Evolutionary conservation across 495 filamentous ascomycete species (phyloP).

Genomic region (Margaritispora aquatica): DNA sequence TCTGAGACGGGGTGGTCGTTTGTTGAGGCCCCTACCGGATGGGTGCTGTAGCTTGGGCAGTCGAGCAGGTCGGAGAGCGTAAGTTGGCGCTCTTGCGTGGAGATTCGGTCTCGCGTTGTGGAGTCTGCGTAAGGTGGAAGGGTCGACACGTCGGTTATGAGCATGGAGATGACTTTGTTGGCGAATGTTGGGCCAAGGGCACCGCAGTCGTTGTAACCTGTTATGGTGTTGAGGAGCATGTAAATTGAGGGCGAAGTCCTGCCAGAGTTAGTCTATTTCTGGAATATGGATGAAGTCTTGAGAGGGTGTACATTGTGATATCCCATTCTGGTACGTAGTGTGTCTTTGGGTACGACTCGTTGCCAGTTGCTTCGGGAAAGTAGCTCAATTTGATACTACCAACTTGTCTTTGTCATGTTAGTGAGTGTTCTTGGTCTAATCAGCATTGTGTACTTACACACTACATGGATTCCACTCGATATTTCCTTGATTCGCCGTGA

Average conservation of each 20-base stretch:
- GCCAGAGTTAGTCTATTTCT: neutral
- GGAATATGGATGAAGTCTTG: neutral
- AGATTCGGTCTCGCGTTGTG: neutral
- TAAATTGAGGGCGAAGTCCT: slow-evolving; percentile 37
- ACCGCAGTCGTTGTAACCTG: slow-evolving; percentile 10
- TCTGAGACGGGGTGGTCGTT: slow-evolving; percentile 7
- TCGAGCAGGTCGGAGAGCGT: slow-evolving; percentile 9
- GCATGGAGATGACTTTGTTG: slow-evolving; percentile 13
- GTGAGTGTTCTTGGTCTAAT: neutral
- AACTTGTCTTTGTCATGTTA: slow-evolving; percentile 21
- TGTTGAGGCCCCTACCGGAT: neutral
- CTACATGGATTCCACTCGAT: slow-evolving; percentile 28
- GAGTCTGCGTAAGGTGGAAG: slow-evolving; percentile 15
- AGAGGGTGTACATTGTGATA: slow-evolving; percentile 32
- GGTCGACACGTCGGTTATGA: slow-evolving; percentile 12
- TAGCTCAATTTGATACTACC: slow-evolving; percentile 30
- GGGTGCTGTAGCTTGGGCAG: neutral
- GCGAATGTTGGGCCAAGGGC: slow-evolving; percentile 11
- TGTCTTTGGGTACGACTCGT: slow-evolving; percentile 28
- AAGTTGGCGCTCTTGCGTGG: neutral
- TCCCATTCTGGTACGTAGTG: slow-evolving; percentile 23
- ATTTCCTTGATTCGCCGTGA: slow-evolving; percentile 11
- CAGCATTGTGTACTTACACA: slow-evolving; percentile 23
- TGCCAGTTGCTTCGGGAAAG: slow-evolving; percentile 30
- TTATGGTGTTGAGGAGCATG: slow-evolving; percentile 25